Evolutionary conservation across 1,284 basidiomycete genomes (phyloP), one percentile per base, ranked within the genome.

Genomic region (Calocybe gambosa): DNA sequence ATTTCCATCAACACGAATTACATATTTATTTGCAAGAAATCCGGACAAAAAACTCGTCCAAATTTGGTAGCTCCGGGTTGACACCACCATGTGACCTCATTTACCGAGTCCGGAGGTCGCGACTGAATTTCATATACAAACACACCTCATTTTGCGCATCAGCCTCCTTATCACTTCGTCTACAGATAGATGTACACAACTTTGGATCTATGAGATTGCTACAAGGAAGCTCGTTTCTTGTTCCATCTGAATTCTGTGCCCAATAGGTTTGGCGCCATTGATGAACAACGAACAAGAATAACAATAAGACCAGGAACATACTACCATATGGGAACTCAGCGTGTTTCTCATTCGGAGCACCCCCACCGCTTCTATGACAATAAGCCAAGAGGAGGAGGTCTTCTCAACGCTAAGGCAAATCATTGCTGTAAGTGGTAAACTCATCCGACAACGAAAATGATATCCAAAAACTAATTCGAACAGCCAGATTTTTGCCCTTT

Each of bases 241-340:
- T 50, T 49, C 48, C 44, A 56, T 52, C 43, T 44, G 41, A 41
- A 28, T 43, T 42, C 37, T 34, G n/a, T 13, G 13, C 13, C 15
- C 31, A 34, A 50, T 53, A 50, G 46, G 46, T 47, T 38, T 45
- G 42, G 46, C 43, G 48, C 49, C 35, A 36, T 18, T 20, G 25
- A 34, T 43, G 28, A 42, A 39, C 16, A 23, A 47, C 34, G 23
- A 55, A 49, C 51, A 45, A 49, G 46, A 50, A 59, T 58, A 55
- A 68, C 66, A 68, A 67, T 67, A 65, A 66, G 62, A 55, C 60
- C 60, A 67, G 65, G 66, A 62, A 68, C 64, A 51, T 35, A 43
- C 49, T 45, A 40, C 53, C 55, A 52, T 55, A 57, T 55, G 54
- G 55, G 21, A 23, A 53, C 52, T 55, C 51, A 31, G 53, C 56